A percentile compares a stretch with the other conserved stretches of the same genome.
Evolutionary conservation across 495 filamentous ascomycete species (phyloP).

Genomic region (Tuber melanosporum): DNA sequence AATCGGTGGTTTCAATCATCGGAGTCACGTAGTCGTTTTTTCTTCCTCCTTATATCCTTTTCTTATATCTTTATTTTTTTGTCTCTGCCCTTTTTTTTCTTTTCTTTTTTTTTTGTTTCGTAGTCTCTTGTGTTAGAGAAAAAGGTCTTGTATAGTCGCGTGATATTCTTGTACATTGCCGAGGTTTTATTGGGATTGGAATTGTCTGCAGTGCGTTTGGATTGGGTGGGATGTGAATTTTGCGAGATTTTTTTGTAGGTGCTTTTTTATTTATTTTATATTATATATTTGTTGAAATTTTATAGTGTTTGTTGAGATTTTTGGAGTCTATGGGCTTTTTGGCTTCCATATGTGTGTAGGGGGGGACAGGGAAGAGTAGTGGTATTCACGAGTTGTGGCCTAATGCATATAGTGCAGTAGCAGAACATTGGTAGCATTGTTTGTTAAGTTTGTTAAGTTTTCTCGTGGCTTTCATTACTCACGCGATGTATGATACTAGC

Average conservation of each 20-base stretch:
- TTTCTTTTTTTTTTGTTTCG: background rate
- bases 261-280: background rate
- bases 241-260: background rate
- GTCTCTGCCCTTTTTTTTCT: background rate
- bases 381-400: background rate
- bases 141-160: background rate
- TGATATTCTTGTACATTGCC: slow-evolving; percentile 4
- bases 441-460: background rate
- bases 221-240: background rate
- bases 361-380: background rate
- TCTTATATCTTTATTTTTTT: background rate
- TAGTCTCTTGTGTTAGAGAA: slow-evolving; percentile 1
- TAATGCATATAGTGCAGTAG: background rate
- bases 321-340: background rate
- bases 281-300: background rate
- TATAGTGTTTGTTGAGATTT: background rate
- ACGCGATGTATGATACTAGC: background rate
- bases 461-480: background rate
- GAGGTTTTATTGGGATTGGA: background rate
- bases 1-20: slow-evolving; percentile 6
- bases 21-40: background rate
- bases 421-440: background rate
- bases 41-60: background rate
- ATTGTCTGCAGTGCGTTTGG: slow-evolving; percentile 3
- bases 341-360: background rate